Evolutionary conservation across 768 basidiomycete genomes (phyloP), one percentile per base, ranked within the genome.

Genomic region (Amanita brunnescens): DNA sequence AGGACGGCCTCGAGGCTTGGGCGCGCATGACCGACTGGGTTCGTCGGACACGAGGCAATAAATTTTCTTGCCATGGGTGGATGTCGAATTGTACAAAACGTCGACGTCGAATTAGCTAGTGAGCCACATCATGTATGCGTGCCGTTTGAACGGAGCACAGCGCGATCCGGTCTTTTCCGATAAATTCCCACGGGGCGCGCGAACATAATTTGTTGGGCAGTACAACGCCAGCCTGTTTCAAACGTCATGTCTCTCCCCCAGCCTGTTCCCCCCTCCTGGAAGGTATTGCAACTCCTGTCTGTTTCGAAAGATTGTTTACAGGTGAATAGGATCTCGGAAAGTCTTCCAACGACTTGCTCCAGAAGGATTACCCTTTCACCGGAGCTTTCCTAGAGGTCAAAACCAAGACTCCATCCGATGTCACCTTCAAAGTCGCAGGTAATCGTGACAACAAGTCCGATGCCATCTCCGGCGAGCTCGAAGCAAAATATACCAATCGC

Each of bases 261-360:
- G 64, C 91, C 93, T 56, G 93, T 96, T 61, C 93, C 92, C 68
- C 93, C 92, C 53, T 92, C 90, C 64, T 96, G 92, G 92, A 94
- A 94, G 83, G 92, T 86, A 58, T 32, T 70, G 48, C 13, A 24
- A 21, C 23, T 33, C 26, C 5, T 30, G n/a, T 39, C 38, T 13
- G 16, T 23, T 7, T 6, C 38, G 3, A n/a, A 21, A 24, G 9
- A 34, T 20, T 24, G 38, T 55, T 51, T 55, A 59, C 55, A 23
- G 52, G n/a, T 20, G 21, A 38, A 34, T 59, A 92, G 90, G 90
- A 92, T 70, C 85, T 92, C 60, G 95, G 95, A 71, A 98, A 97
- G 81, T 93, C 92, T 59, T 91, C 92, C 70, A 90, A 84, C 63
- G 95, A 98, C 80, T 73, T 98, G 57, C 78, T 99, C 61, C 76